phyloP scores from a whole-genome alignment of 2,329 filamentous ascomycete genomes.

The Diplodia mutila region DNA sequence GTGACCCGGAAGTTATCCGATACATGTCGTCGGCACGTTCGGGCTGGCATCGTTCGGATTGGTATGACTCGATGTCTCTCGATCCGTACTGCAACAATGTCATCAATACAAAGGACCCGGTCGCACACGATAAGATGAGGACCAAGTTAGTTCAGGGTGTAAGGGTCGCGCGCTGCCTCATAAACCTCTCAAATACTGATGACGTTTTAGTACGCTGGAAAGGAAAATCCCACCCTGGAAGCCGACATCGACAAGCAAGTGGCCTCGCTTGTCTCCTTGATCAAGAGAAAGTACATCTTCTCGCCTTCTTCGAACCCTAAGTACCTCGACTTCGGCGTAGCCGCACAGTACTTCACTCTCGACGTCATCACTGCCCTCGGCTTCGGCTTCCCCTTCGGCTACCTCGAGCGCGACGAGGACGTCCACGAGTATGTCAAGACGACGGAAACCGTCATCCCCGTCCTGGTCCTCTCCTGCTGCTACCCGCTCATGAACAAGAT shows the following conservation, averaged over 20 bases:
- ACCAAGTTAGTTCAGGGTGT: conserved; percentile 58
- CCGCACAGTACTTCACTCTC: conserved; percentile 46
- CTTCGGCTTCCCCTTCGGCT: conserved; percentile 54
- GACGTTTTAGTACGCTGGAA: not conserved
- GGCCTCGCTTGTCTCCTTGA: not conserved
- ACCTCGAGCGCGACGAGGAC: conserved; percentile 52
- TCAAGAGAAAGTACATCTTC: conserved; percentile 24
- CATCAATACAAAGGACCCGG: conserved; percentile 56
- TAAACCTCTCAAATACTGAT: not conserved
- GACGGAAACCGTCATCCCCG: too few species aligned
- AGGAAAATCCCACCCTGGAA: not conserved
- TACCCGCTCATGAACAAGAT: conserved; percentile 51
- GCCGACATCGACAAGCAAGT: not conserved
- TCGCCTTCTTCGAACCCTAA: conserved; percentile 29
- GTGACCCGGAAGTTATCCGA: conserved; percentile 51
- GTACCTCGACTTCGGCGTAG: conserved; percentile 37
- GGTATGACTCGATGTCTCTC: conserved; percentile 52
- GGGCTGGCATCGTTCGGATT: conserved; percentile 45
- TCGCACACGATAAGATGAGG: conserved; percentile 47
- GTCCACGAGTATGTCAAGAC: conserved; percentile 50
- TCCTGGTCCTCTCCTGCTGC: conserved; percentile 40
- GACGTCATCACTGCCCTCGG: conserved; percentile 48
- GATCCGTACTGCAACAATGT: conserved; percentile 60
- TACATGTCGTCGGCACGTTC: conserved; percentile 49
- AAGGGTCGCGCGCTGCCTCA: conserved; percentile 21